Evolutionary conservation across 2,329 filamentous ascomycete genomes (phyloP).

Genomic region (Paracorniculantispora psalliotae): DNA sequence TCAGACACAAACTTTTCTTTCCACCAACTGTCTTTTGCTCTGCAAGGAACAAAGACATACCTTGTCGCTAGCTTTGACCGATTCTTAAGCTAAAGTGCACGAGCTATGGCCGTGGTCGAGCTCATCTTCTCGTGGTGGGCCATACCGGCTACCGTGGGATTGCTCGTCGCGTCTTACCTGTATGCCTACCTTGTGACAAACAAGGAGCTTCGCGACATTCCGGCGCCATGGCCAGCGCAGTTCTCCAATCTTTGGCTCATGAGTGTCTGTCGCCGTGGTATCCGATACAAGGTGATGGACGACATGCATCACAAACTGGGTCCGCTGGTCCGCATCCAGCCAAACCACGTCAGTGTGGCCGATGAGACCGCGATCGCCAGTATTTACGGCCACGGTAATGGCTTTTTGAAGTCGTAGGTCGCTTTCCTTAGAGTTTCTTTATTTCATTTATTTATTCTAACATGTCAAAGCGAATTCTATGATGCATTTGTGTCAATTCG

Average conservation of each 20-base stretch:
- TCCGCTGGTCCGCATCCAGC: conserved; percentile 76
- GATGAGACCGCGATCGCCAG: conserved; percentile 71
- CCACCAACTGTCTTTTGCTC: not conserved
- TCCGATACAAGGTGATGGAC: conserved; percentile 61
- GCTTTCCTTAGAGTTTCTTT: accelerated
- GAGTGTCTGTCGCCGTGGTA: conserved; percentile 58
- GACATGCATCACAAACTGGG: conserved; percentile 69
- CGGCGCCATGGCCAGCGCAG: conserved; percentile 56
- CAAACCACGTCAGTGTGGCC: conserved; percentile 76
- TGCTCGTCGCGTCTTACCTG: conserved; percentile 50
- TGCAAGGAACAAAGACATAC: not conserved
- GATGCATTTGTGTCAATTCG: conserved; percentile 86
- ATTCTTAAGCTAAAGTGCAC: too few species aligned
- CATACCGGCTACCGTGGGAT: conserved; percentile 39
- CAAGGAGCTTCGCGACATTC: conserved; percentile 47
- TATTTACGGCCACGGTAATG: conserved; percentile 77
- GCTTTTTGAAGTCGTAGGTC: conserved; percentile 63
- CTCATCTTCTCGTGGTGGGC: conserved; percentile 41
- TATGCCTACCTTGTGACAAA: conserved; percentile 57
- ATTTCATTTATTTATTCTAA: not conserved
- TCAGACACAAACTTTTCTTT: not conserved
- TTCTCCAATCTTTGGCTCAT: conserved; percentile 82
- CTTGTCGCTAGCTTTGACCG: too few species aligned
- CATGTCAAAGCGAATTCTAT: conserved; percentile 65
- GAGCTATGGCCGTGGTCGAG: conserved; percentile 26